A percentile compares a stretch with the other conserved stretches of the same genome.
Evolutionary conservation across 176 grass and related monocot genomes (phyloP).

Genomic region (Carex kokanica): DNA sequence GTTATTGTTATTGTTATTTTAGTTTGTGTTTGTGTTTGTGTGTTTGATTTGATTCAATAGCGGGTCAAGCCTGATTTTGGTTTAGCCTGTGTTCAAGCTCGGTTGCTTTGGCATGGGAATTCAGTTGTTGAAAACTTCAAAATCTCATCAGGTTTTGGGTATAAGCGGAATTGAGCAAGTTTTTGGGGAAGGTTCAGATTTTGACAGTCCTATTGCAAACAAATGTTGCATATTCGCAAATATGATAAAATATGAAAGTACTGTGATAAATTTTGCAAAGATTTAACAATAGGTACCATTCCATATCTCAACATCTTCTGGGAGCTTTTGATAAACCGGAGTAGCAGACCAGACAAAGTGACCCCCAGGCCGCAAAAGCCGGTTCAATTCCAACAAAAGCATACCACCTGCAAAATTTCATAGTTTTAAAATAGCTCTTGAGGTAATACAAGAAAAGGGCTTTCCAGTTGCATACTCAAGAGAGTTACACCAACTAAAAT

Average conservation of each 20-base stretch:
- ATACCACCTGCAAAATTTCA: conserved; percentile 58
- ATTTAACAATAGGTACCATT: conserved; percentile 43
- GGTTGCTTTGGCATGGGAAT: neutral
- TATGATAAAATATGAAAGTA: conserved; percentile 14
- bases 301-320: conserved; percentile 95
- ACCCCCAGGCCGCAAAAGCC: conserved; percentile 85
- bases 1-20: too few relatives aligned
- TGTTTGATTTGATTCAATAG: neutral
- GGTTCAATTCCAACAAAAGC: conserved; percentile 93
- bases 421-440: neutral
- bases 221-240: neutral
- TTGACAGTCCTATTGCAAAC: neutral
- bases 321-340: conserved; percentile 81
- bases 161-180: neutral
- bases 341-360: conserved; percentile 98
- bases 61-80: neutral
- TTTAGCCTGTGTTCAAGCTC: neutral
- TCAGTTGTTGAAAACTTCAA: neutral
- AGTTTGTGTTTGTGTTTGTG: neutral
- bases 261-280: neutral
- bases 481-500: conserved; percentile 15
- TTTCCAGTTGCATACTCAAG: conserved; percentile 11
- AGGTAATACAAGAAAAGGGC: neutral
- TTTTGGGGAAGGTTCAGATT: neutral
- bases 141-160: neutral